A percentile compares a stretch with the other conserved stretches of the same genome.
phyloP scores from a whole-genome alignment of 257 asterid genomes.

The Ballota nigra region DNA sequence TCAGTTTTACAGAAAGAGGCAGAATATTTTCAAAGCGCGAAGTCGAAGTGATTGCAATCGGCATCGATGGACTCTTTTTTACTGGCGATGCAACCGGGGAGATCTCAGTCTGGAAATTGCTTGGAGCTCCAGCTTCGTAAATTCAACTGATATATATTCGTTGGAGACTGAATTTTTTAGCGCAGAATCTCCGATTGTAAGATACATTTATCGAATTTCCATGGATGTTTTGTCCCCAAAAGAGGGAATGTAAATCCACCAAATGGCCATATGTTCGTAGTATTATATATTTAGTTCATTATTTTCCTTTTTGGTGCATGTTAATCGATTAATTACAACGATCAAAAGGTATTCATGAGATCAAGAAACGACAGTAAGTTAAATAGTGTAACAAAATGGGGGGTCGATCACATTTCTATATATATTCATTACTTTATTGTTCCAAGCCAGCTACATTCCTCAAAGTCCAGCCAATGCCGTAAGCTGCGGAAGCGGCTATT shows the following conservation, averaged over 20 bases:
- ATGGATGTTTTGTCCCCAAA: background rate
- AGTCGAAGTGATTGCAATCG: constrained; percentile 29
- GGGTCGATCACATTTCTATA: background rate
- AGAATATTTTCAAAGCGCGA: constrained; percentile 36
- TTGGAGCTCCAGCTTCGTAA: constrained; percentile 5
- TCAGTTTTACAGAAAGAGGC: constrained; percentile 52
- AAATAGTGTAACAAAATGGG: background rate
- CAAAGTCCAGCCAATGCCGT: constrained; percentile 64
- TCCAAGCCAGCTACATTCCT: constrained; percentile 61
- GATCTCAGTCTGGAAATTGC: constrained; percentile 46
- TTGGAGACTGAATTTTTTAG: background rate
- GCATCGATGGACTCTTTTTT: constrained; percentile 40
- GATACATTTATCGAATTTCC: background rate
- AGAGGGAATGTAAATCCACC: background rate
- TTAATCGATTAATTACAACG: too few species aligned
- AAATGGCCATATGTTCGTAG: too few species aligned
- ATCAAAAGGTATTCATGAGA: too few species aligned
- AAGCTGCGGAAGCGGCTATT: constrained; percentile 55
- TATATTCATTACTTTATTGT: constrained; percentile 15
- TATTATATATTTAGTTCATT: too few species aligned
- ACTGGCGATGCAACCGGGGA: constrained; percentile 56
- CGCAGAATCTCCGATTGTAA: background rate
- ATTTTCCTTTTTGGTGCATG: too few species aligned
- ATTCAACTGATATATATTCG: background rate
- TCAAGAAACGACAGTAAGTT: too few species aligned